These are phyloP conservation scores for Trichocomaceae sp. DNA, from an alignment of 2,329 filamentous ascomycete species.

Conservation along the genomic window DNA sequence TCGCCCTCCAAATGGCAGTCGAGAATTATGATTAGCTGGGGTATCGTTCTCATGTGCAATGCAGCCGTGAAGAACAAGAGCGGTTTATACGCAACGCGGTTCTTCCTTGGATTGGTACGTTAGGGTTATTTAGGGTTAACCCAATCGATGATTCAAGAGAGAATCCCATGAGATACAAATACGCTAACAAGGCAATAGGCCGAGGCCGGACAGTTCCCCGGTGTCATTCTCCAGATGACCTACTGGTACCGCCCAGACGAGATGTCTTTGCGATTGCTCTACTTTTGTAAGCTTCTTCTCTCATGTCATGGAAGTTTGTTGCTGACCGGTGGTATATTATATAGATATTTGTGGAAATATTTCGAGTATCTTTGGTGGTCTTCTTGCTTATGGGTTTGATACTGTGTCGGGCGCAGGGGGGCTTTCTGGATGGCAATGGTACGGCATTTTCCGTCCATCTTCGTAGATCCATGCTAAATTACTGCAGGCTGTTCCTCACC, in stretches of 20 bases:
- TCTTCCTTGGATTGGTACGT: conserved; percentile 36
- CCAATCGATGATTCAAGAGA: too few relatives aligned
- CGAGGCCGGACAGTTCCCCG: conserved; percentile 41
- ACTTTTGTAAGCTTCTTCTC: conserved; percentile 36
- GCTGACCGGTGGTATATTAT: not conserved
- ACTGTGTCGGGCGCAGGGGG: conserved; percentile 31
- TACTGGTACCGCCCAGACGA: conserved; percentile 46
- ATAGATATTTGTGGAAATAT: conserved; percentile 38
- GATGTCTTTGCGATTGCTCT: conserved; percentile 38
- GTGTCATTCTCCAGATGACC: conserved; percentile 37
- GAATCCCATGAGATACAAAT: too few relatives aligned
- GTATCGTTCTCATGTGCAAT: conserved; percentile 29
- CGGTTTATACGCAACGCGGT: conserved; percentile 34
- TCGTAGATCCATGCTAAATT: not conserved
- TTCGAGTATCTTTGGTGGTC: conserved; percentile 36
- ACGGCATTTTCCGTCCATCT: not conserved
- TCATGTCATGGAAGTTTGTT: conserved; percentile 13
- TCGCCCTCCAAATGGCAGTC: conserved; percentile 10
- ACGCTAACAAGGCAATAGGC: conserved; percentile 8
- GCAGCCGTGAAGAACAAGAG: conserved; percentile 35
- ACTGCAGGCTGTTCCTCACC: conserved; percentile 18
- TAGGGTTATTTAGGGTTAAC: too few relatives aligned
- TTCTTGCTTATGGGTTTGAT: conserved; percentile 43
- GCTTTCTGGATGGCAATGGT: conserved; percentile 26
- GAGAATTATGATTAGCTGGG: conserved; percentile 21